These are phyloP conservation scores for Coccomyxa sp. DNA, from an alignment of 139 green algal species.

Conservation along the genomic window DNA sequence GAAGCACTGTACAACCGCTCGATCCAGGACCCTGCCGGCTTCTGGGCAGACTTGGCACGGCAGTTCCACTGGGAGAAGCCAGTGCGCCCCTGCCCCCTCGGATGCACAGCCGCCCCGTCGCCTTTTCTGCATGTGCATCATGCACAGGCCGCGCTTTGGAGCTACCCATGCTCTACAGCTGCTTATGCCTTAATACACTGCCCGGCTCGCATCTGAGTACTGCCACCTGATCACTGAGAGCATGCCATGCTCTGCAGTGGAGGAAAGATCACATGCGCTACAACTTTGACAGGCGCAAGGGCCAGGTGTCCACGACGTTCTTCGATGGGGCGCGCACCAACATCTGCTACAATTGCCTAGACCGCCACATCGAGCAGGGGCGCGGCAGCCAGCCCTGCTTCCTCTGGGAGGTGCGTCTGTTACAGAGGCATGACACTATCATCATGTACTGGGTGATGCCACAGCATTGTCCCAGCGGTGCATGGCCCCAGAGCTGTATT, in stretches of 20 bases:
- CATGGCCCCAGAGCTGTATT: background rate
- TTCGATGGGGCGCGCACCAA: slow-evolving; percentile 72
- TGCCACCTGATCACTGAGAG: too few species aligned
- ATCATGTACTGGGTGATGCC: too few species aligned
- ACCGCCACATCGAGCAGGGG: slow-evolving; percentile 36
- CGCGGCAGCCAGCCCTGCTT: slow-evolving; percentile 54
- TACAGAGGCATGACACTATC: too few species aligned
- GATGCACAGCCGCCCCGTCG: too few species aligned
- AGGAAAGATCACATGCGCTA: slow-evolving; percentile 13
- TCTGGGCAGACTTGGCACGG: slow-evolving; percentile 84
- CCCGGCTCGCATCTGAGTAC: too few species aligned
- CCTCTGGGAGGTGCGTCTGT: slow-evolving; percentile 62
- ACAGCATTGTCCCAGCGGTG: too few species aligned
- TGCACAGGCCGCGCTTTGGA: too few species aligned
- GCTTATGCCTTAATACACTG: too few species aligned
- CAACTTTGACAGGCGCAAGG: slow-evolving; percentile 67
- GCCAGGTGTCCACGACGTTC: slow-evolving; percentile 53
- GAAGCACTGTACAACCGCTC: slow-evolving; percentile 76
- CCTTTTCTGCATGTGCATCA: too few species aligned
- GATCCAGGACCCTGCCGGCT: slow-evolving; percentile 84
- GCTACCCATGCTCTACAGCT: too few species aligned
- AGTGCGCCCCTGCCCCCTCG: slow-evolving; percentile 17
- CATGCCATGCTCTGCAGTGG: too few species aligned
- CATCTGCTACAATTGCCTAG: slow-evolving; percentile 72
- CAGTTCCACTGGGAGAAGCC: slow-evolving; percentile 90